Percentiles rank a stretch among this genome's conserved stretches.
These are phyloP conservation scores for Rhodotorula sp. DNA, from an alignment of 1,284 basidiomycete genomes.

Conservation along the genomic window DNA sequence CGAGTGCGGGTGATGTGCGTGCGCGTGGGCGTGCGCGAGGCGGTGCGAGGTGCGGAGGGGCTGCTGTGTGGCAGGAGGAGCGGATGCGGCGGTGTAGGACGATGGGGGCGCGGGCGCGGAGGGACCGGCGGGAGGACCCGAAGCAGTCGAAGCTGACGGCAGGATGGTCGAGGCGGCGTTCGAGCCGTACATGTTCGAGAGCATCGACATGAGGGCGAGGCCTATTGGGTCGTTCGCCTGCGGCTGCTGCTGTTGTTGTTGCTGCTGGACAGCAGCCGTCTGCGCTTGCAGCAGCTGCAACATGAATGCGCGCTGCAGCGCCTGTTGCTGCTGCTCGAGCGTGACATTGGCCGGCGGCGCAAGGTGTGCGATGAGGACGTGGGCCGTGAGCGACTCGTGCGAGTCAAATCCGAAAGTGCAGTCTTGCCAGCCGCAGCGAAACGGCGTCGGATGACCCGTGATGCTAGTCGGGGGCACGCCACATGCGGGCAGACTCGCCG, in stretches of 20 bases:
- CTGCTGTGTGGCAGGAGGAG: not conserved
- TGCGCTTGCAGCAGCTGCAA: not conserved
- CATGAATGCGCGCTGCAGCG: not conserved
- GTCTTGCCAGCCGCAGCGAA: conserved; percentile 5
- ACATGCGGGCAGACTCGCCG: no score
- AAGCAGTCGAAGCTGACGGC: not conserved
- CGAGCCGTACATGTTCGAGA: not conserved
- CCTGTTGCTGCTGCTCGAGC: not conserved
- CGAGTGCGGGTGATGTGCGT: not conserved
- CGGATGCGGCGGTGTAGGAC: no score
- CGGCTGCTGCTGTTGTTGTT: not conserved
- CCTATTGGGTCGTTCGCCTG: not conserved
- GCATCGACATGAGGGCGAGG: not conserved
- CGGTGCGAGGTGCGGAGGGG: not conserved
- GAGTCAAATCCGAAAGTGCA: not conserved
- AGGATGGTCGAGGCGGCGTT: not conserved
- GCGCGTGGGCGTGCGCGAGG: not conserved
- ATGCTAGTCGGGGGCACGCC: no score
- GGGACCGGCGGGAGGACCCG: no score
- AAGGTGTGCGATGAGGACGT: conserved; percentile 3
- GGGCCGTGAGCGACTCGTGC: conserved; percentile 1
- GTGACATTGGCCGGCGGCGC: not conserved
- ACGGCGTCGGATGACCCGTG: not conserved
- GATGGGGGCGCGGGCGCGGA: not conserved
- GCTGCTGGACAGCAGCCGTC: no score